Conservation (phyloP, 768 basidiomycete species). For the Suillus alpinus region DNA sequence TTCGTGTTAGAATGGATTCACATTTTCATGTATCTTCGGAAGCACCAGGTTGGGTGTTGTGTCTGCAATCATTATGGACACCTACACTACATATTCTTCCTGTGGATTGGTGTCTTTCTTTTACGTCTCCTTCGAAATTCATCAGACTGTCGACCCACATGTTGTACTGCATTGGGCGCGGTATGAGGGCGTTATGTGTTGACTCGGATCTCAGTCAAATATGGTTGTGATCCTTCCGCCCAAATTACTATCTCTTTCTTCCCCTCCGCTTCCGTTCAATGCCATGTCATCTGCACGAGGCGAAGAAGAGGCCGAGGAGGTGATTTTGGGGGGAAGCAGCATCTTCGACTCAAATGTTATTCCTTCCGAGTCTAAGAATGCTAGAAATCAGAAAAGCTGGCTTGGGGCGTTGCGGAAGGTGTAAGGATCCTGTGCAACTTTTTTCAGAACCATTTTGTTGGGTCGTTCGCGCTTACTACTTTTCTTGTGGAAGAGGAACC, state of each 20-base stretch:
- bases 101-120: too few species aligned
- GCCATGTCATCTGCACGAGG: background rate
- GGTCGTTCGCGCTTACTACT: constrained; percentile 91
- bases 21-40: too few species aligned
- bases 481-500: constrained; percentile 88
- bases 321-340: background rate
- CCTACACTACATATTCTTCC: too few species aligned
- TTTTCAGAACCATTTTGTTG: constrained; percentile 82
- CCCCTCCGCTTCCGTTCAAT: background rate
- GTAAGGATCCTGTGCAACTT: constrained; percentile 78
- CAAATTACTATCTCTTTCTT: too few species aligned
- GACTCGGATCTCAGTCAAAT: constrained; percentile 89
- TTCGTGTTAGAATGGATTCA: too few species aligned
- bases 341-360: background rate
- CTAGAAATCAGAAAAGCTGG: background rate
- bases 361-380: background rate
- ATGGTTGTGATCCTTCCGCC: too few species aligned
- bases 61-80: too few species aligned
- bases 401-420: constrained; percentile 47
- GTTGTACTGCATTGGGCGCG: constrained; percentile 54
- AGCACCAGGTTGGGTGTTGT: too few species aligned
- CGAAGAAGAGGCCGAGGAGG: background rate
- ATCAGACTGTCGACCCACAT: too few species aligned
- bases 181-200: constrained; percentile 89
- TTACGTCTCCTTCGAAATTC: too few species aligned